Conservation (phyloP, 441 rosid species). For the Adansonia gregorii region DNA sequence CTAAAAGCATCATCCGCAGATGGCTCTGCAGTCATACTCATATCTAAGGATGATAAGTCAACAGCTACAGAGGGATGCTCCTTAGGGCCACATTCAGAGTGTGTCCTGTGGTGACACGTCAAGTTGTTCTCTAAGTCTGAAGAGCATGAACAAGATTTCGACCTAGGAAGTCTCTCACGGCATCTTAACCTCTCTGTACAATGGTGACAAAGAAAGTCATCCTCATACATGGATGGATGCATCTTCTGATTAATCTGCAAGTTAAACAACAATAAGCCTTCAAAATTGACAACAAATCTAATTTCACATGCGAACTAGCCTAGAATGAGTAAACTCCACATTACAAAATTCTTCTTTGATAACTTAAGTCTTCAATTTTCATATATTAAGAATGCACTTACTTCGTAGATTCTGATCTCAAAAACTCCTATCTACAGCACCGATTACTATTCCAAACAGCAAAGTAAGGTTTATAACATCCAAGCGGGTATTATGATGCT, state of each 20-base stretch:
- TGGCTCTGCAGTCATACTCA: background rate
- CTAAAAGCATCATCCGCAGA: constrained; percentile 32
- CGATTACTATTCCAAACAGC: background rate
- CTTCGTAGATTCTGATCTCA: background rate
- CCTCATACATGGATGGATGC: constrained; percentile 53
- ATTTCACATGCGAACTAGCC: constrained; percentile 2
- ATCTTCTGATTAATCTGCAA: constrained; percentile 50
- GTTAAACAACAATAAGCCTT: constrained; percentile 23
- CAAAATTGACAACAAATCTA: constrained; percentile 21
- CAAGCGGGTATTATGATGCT: too few species aligned
- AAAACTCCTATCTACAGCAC: background rate
- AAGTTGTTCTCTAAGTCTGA: constrained; percentile 35
- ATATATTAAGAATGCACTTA: constrained; percentile 2
- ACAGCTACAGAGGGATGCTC: constrained; percentile 27
- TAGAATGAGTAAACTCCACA: background rate
- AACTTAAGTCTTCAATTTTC: background rate
- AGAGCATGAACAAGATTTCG: constrained; percentile 36
- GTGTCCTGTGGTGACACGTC: constrained; percentile 19
- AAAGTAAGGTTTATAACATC: background rate
- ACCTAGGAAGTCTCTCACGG: constrained; percentile 36
- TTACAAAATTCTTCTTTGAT: background rate
- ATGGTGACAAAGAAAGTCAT: constrained; percentile 21
- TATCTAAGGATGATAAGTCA: constrained; percentile 29
- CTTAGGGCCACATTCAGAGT: constrained; percentile 29
- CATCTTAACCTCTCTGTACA: constrained; percentile 43